Base-by-base conservation (phyloP, 352 stramenopile genomes). In the Pythium pectinolyticum region DNA sequence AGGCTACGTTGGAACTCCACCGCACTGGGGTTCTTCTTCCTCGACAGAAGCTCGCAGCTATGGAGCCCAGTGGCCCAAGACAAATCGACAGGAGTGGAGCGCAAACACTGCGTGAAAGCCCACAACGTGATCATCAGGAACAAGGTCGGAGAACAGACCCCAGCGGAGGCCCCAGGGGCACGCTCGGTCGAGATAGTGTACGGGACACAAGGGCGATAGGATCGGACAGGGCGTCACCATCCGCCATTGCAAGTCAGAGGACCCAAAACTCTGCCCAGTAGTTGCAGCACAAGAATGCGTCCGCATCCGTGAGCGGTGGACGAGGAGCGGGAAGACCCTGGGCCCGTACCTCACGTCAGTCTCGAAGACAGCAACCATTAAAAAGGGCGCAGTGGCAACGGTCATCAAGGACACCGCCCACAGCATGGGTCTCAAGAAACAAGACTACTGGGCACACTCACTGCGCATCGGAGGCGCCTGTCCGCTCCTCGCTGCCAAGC, bases 21-120 rank as follows among this genome's bases (percentile, higher is more conserved):
- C 69, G 34, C 70, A 1, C 11, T 70, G 1, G 61, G n/a, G 0
- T 67, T 57, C 49, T 69, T 73, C 61, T 69, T 73, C 45, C 46
- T 65, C 0, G 51, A 67, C 20, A 37, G 57, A 51, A 62, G 56
- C 57, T 70, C 57, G 59, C 47, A 74, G 53, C 61, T 65, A n/a
- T n/a, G n/a, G n/a, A n/a, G n/a, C n/a, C n/a, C n/a, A n/a, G n/a
- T n/a, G n/a, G n/a, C n/a, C n/a, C n/a, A 41, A 8, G 34, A 57
- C 49, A 45, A 15, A n/a, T 57, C 49, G 7, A 57, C 49, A 2
- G 49, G 49, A 12, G 3, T 9, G 9, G 49, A 57, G 27, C 24
- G 49, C 27, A 31, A 15, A 25, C 49, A 57, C 32, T 57, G 35
- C 20, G 49, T 57, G 3, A 57, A 57, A 31, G 49, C 49, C 31